These are phyloP conservation scores for Corchorus olitorius DNA, from an alignment of 345 rosid genomes.

Conservation along the genomic window DNA sequence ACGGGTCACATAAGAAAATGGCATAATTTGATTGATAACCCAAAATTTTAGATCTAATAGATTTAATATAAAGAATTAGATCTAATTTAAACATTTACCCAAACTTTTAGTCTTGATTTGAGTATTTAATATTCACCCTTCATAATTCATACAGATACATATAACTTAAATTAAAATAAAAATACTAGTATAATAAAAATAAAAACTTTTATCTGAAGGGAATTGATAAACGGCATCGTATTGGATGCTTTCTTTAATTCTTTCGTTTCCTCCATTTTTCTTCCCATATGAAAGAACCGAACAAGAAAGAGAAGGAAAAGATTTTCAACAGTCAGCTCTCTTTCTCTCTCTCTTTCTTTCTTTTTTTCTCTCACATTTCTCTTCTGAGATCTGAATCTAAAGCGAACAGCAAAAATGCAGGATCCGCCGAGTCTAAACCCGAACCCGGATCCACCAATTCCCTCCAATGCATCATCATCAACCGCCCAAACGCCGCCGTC, in stretches of 20 bases:
- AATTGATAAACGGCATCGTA: background rate
- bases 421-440: conserved; percentile 36
- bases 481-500: background rate
- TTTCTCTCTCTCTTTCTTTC: conserved; percentile 26
- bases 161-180: too few relatives aligned
- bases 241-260: background rate
- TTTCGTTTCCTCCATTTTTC: background rate
- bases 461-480: conserved; percentile 19
- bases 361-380: conserved; percentile 22
- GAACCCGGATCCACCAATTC: conserved; percentile 19
- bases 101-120: too few relatives aligned
- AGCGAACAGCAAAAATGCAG: conserved; percentile 38
- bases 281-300: background rate
- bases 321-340: conserved; percentile 4
- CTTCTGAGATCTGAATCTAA: conserved; percentile 28
- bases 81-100: too few relatives aligned
- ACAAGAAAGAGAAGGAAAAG: conserved; percentile 13
- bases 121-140: too few relatives aligned
- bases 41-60: too few relatives aligned
- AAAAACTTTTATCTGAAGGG: background rate
- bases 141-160: too few relatives aligned
- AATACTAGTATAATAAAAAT: too few relatives aligned
- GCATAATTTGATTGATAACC: too few relatives aligned
- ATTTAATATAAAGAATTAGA: too few relatives aligned
- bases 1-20: too few relatives aligned